Base-by-base conservation (phyloP, 805 yeast genomes). In the Saccharomycopsis lassenensis region DNA sequence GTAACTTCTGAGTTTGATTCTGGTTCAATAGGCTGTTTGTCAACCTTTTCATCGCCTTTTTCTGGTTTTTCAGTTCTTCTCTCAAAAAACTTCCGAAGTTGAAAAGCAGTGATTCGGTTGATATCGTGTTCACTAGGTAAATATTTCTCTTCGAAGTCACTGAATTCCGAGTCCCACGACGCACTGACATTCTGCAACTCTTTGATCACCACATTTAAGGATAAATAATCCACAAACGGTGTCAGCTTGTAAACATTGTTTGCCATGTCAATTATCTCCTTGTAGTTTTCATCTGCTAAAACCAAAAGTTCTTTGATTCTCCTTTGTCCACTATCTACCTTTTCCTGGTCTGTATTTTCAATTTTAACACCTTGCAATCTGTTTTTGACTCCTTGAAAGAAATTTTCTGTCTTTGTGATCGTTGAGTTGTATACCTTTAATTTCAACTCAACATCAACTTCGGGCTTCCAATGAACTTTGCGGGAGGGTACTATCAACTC, bases 71-170 rank as follows among this genome's bases (percentile, higher is more conserved):
- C 41, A 8, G 31, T 36, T 20, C 33, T 34, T 14, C 36, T 35
- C 10, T 31, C 34, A 31, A 43, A 43, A 24, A 43, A 40, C 15
- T 40, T 43, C 24, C 25, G 36, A 20, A 43, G 35, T 20, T 43
- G 46, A 18, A 43, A 36, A 12, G 44, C 46, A 21, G 98, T 87
- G 29, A 91, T 82, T 44, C 84, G 67, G 4, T 94, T 77, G 46
- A 91, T 82, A 65, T 91, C 98, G 49, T 78, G 83, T 54, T 91
- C 97, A 6, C 94, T 75, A 1, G 97, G 97, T 41, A 89, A 67
- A 51, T 70, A 91, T 15, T 67, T 66, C 29, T 68, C 67, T 41
- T 83, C 96, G 58, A 91, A 89, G 5, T 73, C 80, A 24, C 73
- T 67, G 49, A 91, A 86, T 39, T 79, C 94, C 16, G 57, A 48